Percentiles rank a stretch among this genome's conserved stretches.
phyloP scores from a whole-genome alignment of 306 rosid genomes.

The Arachis hypogaea region DNA sequence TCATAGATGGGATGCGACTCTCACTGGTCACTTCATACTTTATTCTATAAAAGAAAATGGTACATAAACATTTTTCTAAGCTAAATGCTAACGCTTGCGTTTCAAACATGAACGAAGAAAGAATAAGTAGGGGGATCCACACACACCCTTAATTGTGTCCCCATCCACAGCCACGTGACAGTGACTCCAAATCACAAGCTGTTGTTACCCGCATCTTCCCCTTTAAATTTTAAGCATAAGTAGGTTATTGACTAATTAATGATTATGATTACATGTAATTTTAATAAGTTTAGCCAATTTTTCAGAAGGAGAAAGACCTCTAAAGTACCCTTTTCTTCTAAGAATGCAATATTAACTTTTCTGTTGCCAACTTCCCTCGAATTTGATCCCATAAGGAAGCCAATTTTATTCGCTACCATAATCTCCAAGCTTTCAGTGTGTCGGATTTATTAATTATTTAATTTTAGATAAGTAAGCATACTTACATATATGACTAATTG shows the following conservation, averaged over 20 bases:
- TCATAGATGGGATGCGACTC: too few relatives aligned
- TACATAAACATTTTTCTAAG: not conserved
- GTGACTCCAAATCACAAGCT: slow-evolving; percentile 40
- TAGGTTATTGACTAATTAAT: slow-evolving; percentile 8
- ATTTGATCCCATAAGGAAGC: slow-evolving; percentile 4
- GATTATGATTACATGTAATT: not conserved
- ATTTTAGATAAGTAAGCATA: not conserved
- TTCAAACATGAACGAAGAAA: slow-evolving; percentile 28
- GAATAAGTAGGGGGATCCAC: not conserved
- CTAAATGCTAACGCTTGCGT: slow-evolving; percentile 27
- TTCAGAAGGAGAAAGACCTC: slow-evolving; percentile 1
- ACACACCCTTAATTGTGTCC: slow-evolving; percentile 17
- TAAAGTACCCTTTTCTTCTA: slow-evolving; percentile 21
- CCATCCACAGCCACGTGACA: slow-evolving; percentile 59
- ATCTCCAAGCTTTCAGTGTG: not conserved
- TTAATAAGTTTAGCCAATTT: not conserved
- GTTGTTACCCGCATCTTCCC: slow-evolving; percentile 22
- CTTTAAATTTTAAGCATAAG: not conserved
- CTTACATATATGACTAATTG: not conserved
- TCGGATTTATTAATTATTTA: not conserved
- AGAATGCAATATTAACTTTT: slow-evolving; percentile 22
- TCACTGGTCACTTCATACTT: too few relatives aligned
- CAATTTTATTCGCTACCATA: not conserved
- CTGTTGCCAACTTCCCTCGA: not conserved
- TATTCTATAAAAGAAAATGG: not conserved